phyloP scores from a whole-genome alignment of 352 stramenopile species.

The Globisporangium alternatum region DNA sequence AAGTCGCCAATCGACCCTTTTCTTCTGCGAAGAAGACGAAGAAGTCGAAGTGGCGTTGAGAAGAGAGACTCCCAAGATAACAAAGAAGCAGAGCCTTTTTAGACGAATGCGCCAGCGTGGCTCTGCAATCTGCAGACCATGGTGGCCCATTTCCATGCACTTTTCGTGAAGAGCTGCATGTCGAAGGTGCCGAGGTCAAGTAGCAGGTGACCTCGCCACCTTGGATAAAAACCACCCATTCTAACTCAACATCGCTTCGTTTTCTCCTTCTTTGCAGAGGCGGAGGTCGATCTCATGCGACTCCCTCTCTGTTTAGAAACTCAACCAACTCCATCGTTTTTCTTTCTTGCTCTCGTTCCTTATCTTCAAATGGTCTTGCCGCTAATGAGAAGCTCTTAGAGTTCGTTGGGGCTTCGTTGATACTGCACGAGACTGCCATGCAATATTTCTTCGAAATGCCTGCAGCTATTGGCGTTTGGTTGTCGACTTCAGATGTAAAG shows the following conservation, averaged over 20 bases:
- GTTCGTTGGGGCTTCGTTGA: no score
- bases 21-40: neutral
- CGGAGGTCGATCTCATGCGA: neutral
- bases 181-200: conserved; percentile 18
- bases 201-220: conserved; percentile 22
- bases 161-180: neutral
- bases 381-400: no score
- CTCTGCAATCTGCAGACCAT: neutral
- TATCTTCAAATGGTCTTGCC: no score
- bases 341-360: no score
- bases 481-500: no score
- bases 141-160: conserved; percentile 10
- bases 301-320: neutral
- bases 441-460: no score
- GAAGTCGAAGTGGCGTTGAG: conserved; percentile 1
- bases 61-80: neutral
- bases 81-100: conserved; percentile 11
- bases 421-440: no score
- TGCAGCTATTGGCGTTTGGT: no score
- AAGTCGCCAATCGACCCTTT: neutral
- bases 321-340: neutral
- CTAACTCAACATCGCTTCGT: conserved; percentile 3
- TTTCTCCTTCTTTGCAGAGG: neutral
- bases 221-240: conserved; percentile 3
- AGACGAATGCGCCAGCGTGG: conserved; percentile 13